Evolutionary conservation across 306 rosid genomes (phyloP), one percentile per base, ranked within the genome.

Genomic region (Glycine soja): DNA sequence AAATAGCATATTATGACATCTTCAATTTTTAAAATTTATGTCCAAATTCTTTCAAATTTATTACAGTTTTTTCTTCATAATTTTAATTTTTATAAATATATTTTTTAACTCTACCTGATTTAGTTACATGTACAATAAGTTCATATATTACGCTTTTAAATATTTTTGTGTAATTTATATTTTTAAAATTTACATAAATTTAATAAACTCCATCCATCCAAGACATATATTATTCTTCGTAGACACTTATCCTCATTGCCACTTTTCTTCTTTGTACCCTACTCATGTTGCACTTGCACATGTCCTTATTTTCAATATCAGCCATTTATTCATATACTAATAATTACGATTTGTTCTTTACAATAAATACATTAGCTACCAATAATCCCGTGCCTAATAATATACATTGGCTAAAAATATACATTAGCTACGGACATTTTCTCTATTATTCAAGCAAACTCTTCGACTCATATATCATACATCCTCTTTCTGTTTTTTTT

Each of bases 261-360:
- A 1, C 43, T 62, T 30, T 67, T 68, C 13, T 43, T 18, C 9
- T 15, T 4, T 9, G 36, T 68, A 56, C 4, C 3, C 32, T 56
- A 50, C 46, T 24, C 30, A 24, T 14, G 54, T 46, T 50, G 10
- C n/a, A 7, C 13, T 72, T 51, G 12, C 11, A 42, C 34, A n/a
- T 51, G 19, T 14, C 4, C 59, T 52, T 34, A n/a, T 34, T 34
- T 32, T 32, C 48, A 72, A 30, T 34, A 13, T 32, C 48, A 72
- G 3, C 34, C 36, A 72, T 0, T 52, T 14, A 9, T n/a, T 52
- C 18, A 30, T 34, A 34, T 14, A 24, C 30, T 24, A 24, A 24
- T 48, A 50, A 24, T 50, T 70, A 24, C 1, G 51, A 30, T 32
- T 51, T 50, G 56, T 71, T 71, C 30, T 70, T 10, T 71, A 70